phyloP scores from a whole-genome alignment of 768 basidiomycete species.

The Macrolepiota fuliginosa region DNA sequence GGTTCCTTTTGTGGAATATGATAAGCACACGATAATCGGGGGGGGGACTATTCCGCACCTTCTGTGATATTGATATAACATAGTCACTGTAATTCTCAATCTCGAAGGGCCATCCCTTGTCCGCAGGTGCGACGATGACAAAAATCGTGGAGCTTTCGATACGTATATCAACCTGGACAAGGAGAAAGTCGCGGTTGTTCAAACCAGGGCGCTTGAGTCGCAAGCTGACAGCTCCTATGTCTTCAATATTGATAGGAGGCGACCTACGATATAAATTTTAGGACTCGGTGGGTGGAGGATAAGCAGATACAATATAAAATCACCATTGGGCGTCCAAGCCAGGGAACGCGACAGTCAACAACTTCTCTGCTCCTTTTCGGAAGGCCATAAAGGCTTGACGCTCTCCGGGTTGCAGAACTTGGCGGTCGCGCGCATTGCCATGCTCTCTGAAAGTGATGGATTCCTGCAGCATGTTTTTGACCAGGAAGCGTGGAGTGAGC shows the following conservation, averaged over 20 bases:
- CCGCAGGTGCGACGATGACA: slow-evolving; percentile 65
- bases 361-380: slow-evolving; percentile 62
- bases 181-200: slow-evolving; percentile 34
- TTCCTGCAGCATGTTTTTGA: slow-evolving; percentile 76
- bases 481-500: slow-evolving; percentile 83
- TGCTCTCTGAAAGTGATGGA: slow-evolving; percentile 84
- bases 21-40: neutral
- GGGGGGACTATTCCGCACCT: slow-evolving; percentile 38
- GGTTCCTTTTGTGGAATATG: slow-evolving; percentile 30
- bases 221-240: slow-evolving; percentile 83
- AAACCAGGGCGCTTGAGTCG: slow-evolving; percentile 51
- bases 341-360: slow-evolving; percentile 84
- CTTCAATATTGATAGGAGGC: slow-evolving; percentile 85
- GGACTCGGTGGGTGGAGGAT: neutral
- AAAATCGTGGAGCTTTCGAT: slow-evolving; percentile 90
- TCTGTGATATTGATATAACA: slow-evolving; percentile 67
- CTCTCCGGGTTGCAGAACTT: slow-evolving; percentile 63
- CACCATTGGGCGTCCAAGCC: slow-evolving; percentile 84
- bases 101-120: slow-evolving; percentile 82
- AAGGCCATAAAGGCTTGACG: slow-evolving; percentile 67
- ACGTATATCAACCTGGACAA: slow-evolving; percentile 75
- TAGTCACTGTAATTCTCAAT: slow-evolving; percentile 89
- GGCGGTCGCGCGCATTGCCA: slow-evolving; percentile 62
- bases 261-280: slow-evolving; percentile 56
- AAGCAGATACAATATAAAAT: slow-evolving; percentile 12